Evolutionary conservation across 495 filamentous ascomycete species (phyloP).

Genomic region (Tuber brumale): DNA sequence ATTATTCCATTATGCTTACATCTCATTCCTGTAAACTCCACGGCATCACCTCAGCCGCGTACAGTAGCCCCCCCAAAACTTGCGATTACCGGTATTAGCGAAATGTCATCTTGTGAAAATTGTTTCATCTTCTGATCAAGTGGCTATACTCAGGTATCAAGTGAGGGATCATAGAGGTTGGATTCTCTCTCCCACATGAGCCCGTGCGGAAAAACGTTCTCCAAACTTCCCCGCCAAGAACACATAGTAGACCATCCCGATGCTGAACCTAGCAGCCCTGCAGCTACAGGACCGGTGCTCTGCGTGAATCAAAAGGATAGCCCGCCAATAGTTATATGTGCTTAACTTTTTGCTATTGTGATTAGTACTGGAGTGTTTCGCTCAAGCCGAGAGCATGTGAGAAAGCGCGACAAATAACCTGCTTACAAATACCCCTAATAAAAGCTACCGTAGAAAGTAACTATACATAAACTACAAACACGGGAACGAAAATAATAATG

Average conservation of each 20-base stretch:
- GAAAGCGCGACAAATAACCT: neutral
- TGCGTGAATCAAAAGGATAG: neutral
- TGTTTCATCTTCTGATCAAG: neutral
- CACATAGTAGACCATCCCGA: neutral
- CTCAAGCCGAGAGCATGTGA: neutral
- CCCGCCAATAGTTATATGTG: neutral
- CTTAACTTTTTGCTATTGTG: neutral
- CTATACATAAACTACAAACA: neutral
- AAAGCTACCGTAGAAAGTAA: neutral
- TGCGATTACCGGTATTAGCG: neutral
- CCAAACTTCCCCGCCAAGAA: neutral
- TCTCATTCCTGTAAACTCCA: neutral
- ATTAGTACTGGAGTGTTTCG: neutral
- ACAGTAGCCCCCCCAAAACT: neutral
- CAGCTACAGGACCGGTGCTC: neutral
- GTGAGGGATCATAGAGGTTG: neutral
- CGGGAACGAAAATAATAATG: neutral
- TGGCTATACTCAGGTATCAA: neutral
- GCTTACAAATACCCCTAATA: neutral
- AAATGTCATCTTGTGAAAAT: neutral
- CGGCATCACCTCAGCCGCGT: neutral
- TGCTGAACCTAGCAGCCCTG: neutral
- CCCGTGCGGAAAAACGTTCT: neutral
- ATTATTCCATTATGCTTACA: neutral
- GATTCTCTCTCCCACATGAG: neutral